Evolutionary conservation across 352 stramenopile genomes (phyloP).

Genomic region (Phytophthora capsici): DNA sequence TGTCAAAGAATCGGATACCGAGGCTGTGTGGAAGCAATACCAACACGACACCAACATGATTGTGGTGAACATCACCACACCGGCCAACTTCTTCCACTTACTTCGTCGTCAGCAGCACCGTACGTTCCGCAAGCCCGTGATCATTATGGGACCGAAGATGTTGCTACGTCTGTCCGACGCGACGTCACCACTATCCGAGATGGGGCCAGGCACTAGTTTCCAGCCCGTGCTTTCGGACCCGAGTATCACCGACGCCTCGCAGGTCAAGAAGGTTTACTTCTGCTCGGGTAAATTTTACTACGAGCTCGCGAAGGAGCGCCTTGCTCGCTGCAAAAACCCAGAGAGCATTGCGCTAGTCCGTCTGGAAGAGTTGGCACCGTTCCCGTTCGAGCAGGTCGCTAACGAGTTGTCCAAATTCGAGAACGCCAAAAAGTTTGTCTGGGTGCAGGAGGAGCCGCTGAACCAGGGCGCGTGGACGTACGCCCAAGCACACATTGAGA

Average conservation of each 20-base stretch:
- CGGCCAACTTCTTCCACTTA: conserved; percentile 97
- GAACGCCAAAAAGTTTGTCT: conserved; percentile 74
- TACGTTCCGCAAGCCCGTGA: conserved; percentile 74
- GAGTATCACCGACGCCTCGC: conserved; percentile 46
- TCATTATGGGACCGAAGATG: conserved; percentile 85
- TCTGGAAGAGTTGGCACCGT: conserved; percentile 87
- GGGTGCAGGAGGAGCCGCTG: conserved; percentile 84
- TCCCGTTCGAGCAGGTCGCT: conserved; percentile 77
- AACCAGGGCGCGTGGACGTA: conserved; percentile 87
- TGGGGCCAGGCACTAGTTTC: conserved; percentile 66
- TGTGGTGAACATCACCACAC: conserved; percentile 85
- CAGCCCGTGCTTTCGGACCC: conserved; percentile 71
- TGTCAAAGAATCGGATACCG: conserved; percentile 35
- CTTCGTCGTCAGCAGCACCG: conserved; percentile 91
- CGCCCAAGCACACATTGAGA: conserved; percentile 72
- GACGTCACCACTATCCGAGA: conserved; percentile 67
- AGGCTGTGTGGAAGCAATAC: conserved; percentile 59
- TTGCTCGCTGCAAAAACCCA: conserved; percentile 46
- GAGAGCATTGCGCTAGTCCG: conserved; percentile 74
- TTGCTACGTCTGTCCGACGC: conserved; percentile 72
- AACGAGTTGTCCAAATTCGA: conserved; percentile 61
- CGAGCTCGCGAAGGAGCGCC: conserved; percentile 75
- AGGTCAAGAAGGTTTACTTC: conserved; percentile 78
- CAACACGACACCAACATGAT: conserved; percentile 86
- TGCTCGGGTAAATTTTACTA: conserved; percentile 91